Evolutionary conservation across 225 moss, liverwort and hornwort genomes (phyloP), one percentile per base, ranked within the genome.

Genomic region (Physcomitrellopsis africana): DNA sequence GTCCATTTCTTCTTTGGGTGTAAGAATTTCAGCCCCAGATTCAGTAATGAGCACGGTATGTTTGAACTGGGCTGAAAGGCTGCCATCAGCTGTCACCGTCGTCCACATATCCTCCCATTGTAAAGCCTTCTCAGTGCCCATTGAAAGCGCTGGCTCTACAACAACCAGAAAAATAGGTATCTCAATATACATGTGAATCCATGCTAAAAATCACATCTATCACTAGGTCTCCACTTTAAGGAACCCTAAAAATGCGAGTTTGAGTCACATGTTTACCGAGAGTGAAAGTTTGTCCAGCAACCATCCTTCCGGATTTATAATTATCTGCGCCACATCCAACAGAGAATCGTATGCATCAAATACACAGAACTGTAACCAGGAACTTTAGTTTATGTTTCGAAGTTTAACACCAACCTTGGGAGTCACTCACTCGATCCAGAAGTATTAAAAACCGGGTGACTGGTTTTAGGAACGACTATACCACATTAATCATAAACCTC

Each of bases 51-150:
- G 93, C 61, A 96, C 17, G 16, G 93, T 87, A 27, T 96, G 89
- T 68, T 96, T 92, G 58, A 96, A 96, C 69, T 96, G 93, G 24
- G 93, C 91, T 37, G 95, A 87, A 41, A 90, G 85, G 67, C 90
- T 96, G 51, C 95, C 93, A 74, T 96, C 95, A 29, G 85, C 88
- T 44, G 95, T 92, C 24, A 96, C 95, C 57, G 91, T 86, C 37
- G 95, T 95, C 93, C 93, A 95, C 52, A 80, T 86, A 61, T 95
- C 95, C 69, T 83, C 91, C 95, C 95, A 95, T 83, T 88, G 89
- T 81, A 86, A 65, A 23, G 89, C 93, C 63, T 86, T 86, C 65
- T 75, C 89, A 77, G 78, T 91, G 49, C 95, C 93, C 77, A 88
- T 81, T 1, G 95, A 93, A 37, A 95, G 86, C 49, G 92, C 89